phyloP scores from a whole-genome alignment of 768 basidiomycete genomes.

The Pholiota molesta region DNA sequence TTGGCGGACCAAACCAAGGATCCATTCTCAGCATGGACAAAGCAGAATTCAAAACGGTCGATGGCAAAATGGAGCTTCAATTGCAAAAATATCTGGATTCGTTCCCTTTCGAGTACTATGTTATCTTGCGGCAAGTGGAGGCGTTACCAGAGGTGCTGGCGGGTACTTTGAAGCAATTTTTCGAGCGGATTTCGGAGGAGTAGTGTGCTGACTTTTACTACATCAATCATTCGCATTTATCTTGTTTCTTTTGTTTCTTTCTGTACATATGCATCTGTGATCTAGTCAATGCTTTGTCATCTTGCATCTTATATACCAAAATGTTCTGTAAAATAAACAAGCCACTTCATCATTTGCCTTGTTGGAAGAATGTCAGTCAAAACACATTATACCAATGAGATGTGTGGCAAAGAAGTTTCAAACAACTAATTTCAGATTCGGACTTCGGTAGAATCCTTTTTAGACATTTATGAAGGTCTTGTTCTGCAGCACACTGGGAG shows the following conservation, averaged over 20 bases:
- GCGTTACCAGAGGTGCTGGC: slow-evolving; percentile 89
- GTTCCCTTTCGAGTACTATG: slow-evolving; percentile 98
- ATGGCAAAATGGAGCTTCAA: slow-evolving; percentile 84
- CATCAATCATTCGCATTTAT: not conserved
- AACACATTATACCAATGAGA: too few relatives aligned
- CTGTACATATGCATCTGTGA: not conserved
- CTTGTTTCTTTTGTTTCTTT: not conserved
- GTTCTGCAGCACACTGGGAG: slow-evolving; percentile 53
- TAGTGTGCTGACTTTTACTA: slow-evolving; percentile 27
- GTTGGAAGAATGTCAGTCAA: too few relatives aligned
- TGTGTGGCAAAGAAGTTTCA: not conserved
- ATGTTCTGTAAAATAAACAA: too few relatives aligned
- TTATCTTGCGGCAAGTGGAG: slow-evolving; percentile 90
- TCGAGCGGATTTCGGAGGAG: slow-evolving; percentile 80
- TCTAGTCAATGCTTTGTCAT: not conserved
- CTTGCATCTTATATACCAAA: not conserved
- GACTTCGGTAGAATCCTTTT: slow-evolving; percentile 65
- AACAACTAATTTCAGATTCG: slow-evolving; percentile 44
- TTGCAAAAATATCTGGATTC: slow-evolving; percentile 91
- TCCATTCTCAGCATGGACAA: slow-evolving; percentile 95
- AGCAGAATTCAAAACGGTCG: slow-evolving; percentile 81
- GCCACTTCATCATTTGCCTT: too few relatives aligned
- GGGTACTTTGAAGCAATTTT: slow-evolving; percentile 90
- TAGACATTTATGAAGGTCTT: slow-evolving; percentile 78
- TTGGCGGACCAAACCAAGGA: slow-evolving; percentile 42